Evolutionary conservation across 2,329 filamentous ascomycete genomes (phyloP).

Genomic region (Curvularia spicifera): DNA sequence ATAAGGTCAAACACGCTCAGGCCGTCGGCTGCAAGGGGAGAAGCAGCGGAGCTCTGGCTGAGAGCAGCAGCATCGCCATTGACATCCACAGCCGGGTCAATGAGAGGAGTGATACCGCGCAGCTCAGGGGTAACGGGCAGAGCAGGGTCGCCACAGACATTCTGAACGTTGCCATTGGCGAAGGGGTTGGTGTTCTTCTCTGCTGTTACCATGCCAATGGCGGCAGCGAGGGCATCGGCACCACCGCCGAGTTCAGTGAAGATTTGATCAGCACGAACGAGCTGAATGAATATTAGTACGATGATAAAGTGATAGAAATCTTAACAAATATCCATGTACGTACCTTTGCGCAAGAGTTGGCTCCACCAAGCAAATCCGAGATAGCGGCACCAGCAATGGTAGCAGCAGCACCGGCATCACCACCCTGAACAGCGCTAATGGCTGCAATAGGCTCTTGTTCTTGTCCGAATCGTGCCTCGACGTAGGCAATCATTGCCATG

Average conservation of each 20-base stretch:
- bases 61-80: conserved; percentile 66
- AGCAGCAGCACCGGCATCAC: conserved; percentile 65
- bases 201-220: conserved; percentile 67
- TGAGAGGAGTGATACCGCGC: conserved; percentile 69
- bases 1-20: conserved; percentile 70
- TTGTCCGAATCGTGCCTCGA: conserved; percentile 63
- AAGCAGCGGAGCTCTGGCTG: conserved; percentile 59
- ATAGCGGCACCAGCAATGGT: conserved; percentile 69
- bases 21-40: conserved; percentile 65
- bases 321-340: conserved; percentile 2
- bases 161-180: conserved; percentile 61
- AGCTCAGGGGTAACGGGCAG: conserved; percentile 67
- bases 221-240: conserved; percentile 65
- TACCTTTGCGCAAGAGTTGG: conserved; percentile 70
- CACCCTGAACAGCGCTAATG: conserved; percentile 61
- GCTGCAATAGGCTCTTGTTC: conserved; percentile 65
- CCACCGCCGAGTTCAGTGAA: conserved; percentile 66
- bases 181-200: conserved; percentile 79
- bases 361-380: conserved; percentile 66
- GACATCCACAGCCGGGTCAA: conserved; percentile 68
- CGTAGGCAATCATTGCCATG: conserved; percentile 43
- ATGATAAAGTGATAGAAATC: background rate
- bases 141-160: conserved; percentile 67
- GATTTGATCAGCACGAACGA: conserved; percentile 69
- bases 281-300: conserved; percentile 47